Evolutionary conservation across 768 basidiomycete genomes (phyloP).

Genomic region (Hemileccinum impolitum): DNA sequence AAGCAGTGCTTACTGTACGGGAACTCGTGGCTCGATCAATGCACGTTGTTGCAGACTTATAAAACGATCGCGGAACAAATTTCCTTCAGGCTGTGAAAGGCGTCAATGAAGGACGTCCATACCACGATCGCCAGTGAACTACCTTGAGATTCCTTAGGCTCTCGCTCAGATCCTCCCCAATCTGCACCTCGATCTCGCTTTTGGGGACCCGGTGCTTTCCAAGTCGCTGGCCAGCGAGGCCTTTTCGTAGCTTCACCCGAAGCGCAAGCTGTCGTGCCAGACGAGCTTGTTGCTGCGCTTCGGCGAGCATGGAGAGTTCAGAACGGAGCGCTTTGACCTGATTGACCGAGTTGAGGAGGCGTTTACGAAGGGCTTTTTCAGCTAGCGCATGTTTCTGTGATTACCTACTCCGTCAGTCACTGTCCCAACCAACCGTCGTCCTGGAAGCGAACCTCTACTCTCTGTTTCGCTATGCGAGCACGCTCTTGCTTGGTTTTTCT

Average conservation of each 20-base stretch:
- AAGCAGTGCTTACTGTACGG: constrained; percentile 54
- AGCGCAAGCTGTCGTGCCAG: constrained; percentile 39
- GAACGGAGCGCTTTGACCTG: constrained; percentile 53
- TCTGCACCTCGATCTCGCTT: constrained; percentile 74
- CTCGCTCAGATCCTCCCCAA: constrained; percentile 88
- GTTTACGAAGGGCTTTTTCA: constrained; percentile 57
- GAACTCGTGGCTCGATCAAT: constrained; percentile 82
- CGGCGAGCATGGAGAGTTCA: constrained; percentile 32
- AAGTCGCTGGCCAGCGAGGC: constrained; percentile 69
- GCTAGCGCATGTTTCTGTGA: constrained; percentile 61
- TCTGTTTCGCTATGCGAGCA: constrained; percentile 58
- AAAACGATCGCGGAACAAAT: constrained; percentile 87
- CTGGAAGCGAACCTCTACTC: constrained; percentile 54
- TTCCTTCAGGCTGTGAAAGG: constrained; percentile 76
- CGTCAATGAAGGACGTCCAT: background rate
- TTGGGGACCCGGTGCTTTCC: constrained; percentile 79
- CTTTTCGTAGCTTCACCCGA: constrained; percentile 52
- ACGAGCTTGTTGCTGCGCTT: constrained; percentile 37
- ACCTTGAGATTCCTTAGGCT: constrained; percentile 83
- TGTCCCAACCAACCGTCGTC: background rate
- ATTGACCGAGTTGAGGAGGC: constrained; percentile 56
- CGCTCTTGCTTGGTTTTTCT: constrained; percentile 66
- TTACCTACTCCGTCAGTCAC: background rate
- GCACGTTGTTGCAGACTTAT: constrained; percentile 84
- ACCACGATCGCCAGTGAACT: constrained; percentile 17